phyloP scores from a whole-genome alignment of 441 rosid genomes.

The Erodium moschatum region DNA sequence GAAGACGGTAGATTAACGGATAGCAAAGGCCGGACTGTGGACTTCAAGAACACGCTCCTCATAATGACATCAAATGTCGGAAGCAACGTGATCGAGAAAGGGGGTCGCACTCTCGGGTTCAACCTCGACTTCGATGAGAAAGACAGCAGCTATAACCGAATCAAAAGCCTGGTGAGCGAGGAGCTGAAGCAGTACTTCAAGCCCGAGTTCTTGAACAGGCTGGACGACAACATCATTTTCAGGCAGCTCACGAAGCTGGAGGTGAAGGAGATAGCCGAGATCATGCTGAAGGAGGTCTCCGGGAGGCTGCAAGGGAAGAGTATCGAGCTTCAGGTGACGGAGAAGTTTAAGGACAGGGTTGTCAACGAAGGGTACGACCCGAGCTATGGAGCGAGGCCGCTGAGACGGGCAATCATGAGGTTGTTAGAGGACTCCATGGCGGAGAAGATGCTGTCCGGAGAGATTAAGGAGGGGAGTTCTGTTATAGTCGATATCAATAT shows the following conservation, averaged over 20 bases:
- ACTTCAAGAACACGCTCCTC: constrained; percentile 89
- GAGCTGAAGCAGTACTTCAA: constrained; percentile 86
- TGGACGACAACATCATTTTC: constrained; percentile 91
- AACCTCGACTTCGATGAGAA: constrained; percentile 50
- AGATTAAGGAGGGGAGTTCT: constrained; percentile 64
- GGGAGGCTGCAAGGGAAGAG: constrained; percentile 61
- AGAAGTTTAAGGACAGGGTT: constrained; percentile 79
- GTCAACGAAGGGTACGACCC: constrained; percentile 94
- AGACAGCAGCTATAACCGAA: constrained; percentile 74
- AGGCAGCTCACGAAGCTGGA: constrained; percentile 78
- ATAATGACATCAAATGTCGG: constrained; percentile 97
- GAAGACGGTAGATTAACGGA: constrained; percentile 96
- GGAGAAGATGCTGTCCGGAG: constrained; percentile 89
- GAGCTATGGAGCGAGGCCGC: constrained; percentile 91
- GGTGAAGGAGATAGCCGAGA: constrained; percentile 85
- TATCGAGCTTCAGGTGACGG: constrained; percentile 89
- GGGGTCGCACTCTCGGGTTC: constrained; percentile 70
- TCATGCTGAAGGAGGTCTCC: constrained; percentile 83
- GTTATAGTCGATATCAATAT: constrained; percentile 5
- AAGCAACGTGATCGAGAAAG: constrained; percentile 89
- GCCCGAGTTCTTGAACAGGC: constrained; percentile 35
- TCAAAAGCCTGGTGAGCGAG: constrained; percentile 83
- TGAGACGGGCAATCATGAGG: constrained; percentile 92
- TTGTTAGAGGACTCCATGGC: constrained; percentile 94
- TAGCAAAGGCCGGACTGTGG: constrained; percentile 96